Evolutionary conservation across 1,284 basidiomycete genomes (phyloP), one percentile per base, ranked within the genome.

Genomic region (Dichomitus squalens): DNA sequence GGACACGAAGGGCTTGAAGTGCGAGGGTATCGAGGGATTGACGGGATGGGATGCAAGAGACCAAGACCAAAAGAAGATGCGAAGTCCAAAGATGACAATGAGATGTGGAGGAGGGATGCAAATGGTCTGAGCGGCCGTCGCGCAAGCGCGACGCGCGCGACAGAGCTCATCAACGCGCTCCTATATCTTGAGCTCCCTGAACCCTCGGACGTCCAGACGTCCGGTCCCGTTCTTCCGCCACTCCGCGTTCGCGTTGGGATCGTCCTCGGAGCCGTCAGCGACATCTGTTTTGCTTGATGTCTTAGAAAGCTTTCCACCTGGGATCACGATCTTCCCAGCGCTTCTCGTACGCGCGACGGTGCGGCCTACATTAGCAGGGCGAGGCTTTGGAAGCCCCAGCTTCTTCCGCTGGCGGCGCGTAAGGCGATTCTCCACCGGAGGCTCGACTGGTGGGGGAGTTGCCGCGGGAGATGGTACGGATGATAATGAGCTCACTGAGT

Each of bases 171-270:
- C 61, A 55, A 49, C 56, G 56, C 55, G 61, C 56, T 49, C 61
- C 58, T 70, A 91, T 65, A 92, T 92, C 81, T 84, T 90, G 70
- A 92, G 71, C 75, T 92, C 90, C 63, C 88, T 78, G 72, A 92
- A 92, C 51, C 90, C 90, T 56, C 90, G 78, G 57, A 92, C 88
- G 70, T 92, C 90, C 58, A 92, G 72, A 64, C 90, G 75, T 53
- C 90, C 90, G 36, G 81, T 81, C 55, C 90, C 90, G 72, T 89
- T 92, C 66, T 76, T 79, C 65, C 74, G 74, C 90, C 90, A 92
- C 72, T 91, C 88, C 51, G 70, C 78, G 44, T 75, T 76, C 18
- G 65, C 75, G 41, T 71, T 73, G 2, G 61, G 68, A 23, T 72
- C 71, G 54, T 66, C 72, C 52, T 61, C 67, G 34, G 61, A 57